Base-by-base conservation (phyloP, 2,329 filamentous ascomycete species). In the Aspergillus terreus region DNA sequence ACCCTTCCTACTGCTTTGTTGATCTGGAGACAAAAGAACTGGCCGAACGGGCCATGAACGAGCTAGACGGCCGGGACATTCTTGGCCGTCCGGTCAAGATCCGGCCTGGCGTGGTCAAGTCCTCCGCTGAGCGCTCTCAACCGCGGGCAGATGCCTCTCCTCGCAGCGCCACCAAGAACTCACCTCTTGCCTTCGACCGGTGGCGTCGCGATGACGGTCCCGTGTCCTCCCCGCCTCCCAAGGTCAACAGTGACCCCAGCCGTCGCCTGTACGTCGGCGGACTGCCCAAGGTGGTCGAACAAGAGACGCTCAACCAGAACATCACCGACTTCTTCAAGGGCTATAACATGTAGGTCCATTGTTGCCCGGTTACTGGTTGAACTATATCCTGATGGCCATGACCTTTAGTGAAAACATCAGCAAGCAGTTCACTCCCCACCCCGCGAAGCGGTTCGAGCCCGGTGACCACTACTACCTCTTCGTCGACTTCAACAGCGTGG, bases 1-100 rank as follows among this genome's bases (percentile, higher is more conserved):
- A 89, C 65, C 85, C 85, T 0, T 86, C 84, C 35, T 89, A 88
- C 71, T 90, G 86, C 72, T 90, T 90, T 60, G 81, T 89, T 43
- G 86, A 90, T 61, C 81, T 90, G 51, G 68, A 69, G 43, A 77
- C 75, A 44, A 76, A 76, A 43, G 80, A 81, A 25, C 74, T 82
- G 27, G 85, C 85, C 3, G 75, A 81, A 4, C 67, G 67, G 1
- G 83, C 82, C 1, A 82, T 88, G 65, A 62, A 68, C n/a, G 72
- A 77, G 11, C 71, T 89, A 41, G 74, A 81, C 50, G 79, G 79
- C 15, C 74, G 72, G 17, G 70, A 76, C 11, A 71, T 89, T 30
- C 75, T 81, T 12, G 81, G 81, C 23, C 78, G 86, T 6, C 72
- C 78, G 0, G 69, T 89, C 48, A 86, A 82, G 66, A 80, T 88